Conservation (phyloP, 2,329 filamentous ascomycete genomes). For the Colletotrichum sp. region DNA sequence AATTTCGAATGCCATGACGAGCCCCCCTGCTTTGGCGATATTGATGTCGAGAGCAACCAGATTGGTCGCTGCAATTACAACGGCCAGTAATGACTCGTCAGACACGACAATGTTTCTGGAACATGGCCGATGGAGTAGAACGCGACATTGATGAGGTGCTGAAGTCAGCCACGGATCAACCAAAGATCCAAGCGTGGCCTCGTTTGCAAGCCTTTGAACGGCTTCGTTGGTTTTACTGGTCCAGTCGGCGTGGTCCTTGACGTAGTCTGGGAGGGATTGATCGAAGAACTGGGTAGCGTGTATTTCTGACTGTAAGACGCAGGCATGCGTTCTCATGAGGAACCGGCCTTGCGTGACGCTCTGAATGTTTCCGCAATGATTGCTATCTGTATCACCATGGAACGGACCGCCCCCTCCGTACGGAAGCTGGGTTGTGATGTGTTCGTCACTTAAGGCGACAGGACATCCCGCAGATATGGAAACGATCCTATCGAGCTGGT, state of each 20-base stretch:
- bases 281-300: not conserved
- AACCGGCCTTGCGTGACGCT: rapidly evolving
- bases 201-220: not conserved
- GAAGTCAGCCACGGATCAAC: not conserved
- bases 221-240: not conserved
- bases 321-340: not conserved
- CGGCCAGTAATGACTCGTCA: not conserved
- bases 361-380: rapidly evolving
- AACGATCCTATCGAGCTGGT: not conserved
- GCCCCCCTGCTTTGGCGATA: not conserved
- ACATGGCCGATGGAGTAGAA: not conserved
- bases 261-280: not conserved
- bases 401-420: not conserved
- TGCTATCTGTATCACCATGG: not conserved
- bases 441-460: not conserved
- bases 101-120: not conserved
- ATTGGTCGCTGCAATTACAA: not conserved
- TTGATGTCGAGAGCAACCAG: not conserved
- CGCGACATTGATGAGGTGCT: not conserved
- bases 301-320: not conserved
- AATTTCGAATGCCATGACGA: not conserved
- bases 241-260: not conserved
- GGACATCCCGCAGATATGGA: not conserved
- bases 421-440: not conserved
- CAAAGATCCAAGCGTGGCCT: not conserved